Conservation (phyloP, 176 grass and related monocot genomes). For the Tillandsia fasciculata region DNA sequence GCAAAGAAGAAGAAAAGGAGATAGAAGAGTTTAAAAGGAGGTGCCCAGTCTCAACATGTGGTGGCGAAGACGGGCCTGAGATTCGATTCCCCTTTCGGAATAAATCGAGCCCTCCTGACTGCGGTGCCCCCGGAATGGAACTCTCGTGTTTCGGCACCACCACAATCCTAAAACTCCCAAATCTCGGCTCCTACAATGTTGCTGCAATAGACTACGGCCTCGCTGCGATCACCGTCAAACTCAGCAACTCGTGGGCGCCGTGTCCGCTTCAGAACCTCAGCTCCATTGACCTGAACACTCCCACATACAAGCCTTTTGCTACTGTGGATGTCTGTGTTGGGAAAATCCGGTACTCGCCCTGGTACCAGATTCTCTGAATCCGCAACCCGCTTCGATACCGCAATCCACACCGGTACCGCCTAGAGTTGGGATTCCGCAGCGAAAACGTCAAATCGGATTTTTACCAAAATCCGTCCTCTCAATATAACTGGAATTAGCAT, state of each 20-base stretch:
- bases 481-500: no score
- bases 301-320: neutral
- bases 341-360: no score
- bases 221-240: constrained; percentile 1
- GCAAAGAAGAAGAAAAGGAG: no score
- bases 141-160: constrained; percentile 34
- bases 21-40: no score
- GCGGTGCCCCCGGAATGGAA: constrained; percentile 28
- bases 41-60: no score
- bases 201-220: constrained; percentile 17
- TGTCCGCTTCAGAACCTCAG: constrained; percentile 33
- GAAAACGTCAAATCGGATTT: no score
- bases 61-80: constrained; percentile 24
- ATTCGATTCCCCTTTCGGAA: constrained; percentile 32
- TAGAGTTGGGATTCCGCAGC: no score
- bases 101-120: neutral
- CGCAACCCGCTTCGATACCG: no score
- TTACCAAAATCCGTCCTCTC: no score
- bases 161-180: constrained; percentile 28
- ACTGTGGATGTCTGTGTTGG: neutral
- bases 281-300: constrained; percentile 16
- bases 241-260: neutral
- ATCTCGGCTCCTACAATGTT: constrained; percentile 29
- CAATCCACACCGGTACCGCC: no score
- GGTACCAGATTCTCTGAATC: no score